Base-by-base conservation (phyloP, 2,329 filamentous ascomycete genomes). In the Lecanicillium sp. region DNA sequence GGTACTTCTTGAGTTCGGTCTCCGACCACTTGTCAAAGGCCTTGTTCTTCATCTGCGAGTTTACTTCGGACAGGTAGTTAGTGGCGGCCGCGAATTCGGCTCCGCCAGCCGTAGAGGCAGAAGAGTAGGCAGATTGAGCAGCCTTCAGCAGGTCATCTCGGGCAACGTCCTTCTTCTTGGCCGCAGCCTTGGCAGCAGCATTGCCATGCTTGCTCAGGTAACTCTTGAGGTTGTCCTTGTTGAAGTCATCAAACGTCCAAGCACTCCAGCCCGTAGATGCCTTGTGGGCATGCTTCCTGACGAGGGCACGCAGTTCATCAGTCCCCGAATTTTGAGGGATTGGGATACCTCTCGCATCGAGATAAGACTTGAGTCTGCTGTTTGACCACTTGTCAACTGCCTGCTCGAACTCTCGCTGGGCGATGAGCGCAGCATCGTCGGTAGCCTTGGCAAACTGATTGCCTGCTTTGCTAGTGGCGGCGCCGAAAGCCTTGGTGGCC, bases 221-320 rank as follows among this genome's bases (percentile, higher is more conserved):
- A 2, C 64, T 56, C 54, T 79, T 81, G 33, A 90, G 60, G 52
- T 85, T 84, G 3, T 87, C 80, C 37, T 72, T 69, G 29, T 77
- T 84, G 61, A 83, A 79, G 45, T 87, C 86, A 48, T 89, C 84
- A 56, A 87, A 88, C 13, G 80, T 87, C 84, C 85, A 89, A 3
- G 81, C 76, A 43, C 67, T 81, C 66, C 75, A 86, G 14, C 77
- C 79, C 34, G 69, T 69, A 8, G 78, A 70, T 33, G 80, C 82
- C 62, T 84, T 82, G 64, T 88, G 79, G 18, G 75, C 68, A 56
- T 87, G 69, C 52, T 84, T 75, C 49, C 85, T 77, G n/a, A 87
- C 86, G 42, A 81, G 69, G 19, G 84, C 81, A 29, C 85, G 66
- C 17, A 90, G 77, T 55, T 88, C 77, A 50, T 88, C 82, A 29